These are phyloP conservation scores for Physaria fendleri DNA, from an alignment of 345 rosid genomes.

Conservation along the genomic window DNA sequence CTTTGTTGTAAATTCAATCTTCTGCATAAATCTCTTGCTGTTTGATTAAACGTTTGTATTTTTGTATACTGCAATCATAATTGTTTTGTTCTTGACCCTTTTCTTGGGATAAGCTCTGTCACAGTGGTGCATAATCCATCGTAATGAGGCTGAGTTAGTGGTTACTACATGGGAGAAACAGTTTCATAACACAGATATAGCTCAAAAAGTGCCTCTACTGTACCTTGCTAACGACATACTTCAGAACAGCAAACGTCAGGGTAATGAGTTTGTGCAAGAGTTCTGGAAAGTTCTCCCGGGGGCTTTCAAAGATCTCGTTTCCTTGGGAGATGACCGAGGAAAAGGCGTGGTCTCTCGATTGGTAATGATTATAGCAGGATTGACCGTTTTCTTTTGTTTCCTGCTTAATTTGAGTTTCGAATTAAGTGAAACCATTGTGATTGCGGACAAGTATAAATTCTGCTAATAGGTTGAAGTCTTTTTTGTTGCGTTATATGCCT, in stretches of 20 bases:
- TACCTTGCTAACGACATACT: constrained; percentile 88
- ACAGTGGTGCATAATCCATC: constrained; percentile 87
- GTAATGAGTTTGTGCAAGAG: constrained; percentile 81
- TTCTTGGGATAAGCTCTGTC: constrained; percentile 50
- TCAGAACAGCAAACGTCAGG: constrained; percentile 88
- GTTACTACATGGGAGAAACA: constrained; percentile 88
- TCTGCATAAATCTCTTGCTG: background rate
- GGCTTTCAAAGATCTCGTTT: constrained; percentile 59
- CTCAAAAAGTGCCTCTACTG: constrained; percentile 77
- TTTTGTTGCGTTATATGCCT: too few relatives aligned
- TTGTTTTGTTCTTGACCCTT: background rate
- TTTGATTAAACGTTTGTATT: background rate
- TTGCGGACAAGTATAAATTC: too few relatives aligned
- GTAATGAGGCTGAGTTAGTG: constrained; percentile 67
- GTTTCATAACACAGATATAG: constrained; percentile 58
- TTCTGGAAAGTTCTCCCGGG: constrained; percentile 90
- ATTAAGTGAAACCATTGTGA: background rate
- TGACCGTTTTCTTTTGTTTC: background rate
- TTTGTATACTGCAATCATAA: background rate
- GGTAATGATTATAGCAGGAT: constrained; percentile 26
- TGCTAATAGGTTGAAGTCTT: too few relatives aligned
- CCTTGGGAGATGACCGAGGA: constrained; percentile 66
- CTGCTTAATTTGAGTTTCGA: background rate
- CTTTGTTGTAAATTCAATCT: background rate
- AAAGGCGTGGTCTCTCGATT: constrained; percentile 69